These are phyloP conservation scores for Anethum foeniculum DNA, from an alignment of 140 eudicot species.

Conservation along the genomic window DNA sequence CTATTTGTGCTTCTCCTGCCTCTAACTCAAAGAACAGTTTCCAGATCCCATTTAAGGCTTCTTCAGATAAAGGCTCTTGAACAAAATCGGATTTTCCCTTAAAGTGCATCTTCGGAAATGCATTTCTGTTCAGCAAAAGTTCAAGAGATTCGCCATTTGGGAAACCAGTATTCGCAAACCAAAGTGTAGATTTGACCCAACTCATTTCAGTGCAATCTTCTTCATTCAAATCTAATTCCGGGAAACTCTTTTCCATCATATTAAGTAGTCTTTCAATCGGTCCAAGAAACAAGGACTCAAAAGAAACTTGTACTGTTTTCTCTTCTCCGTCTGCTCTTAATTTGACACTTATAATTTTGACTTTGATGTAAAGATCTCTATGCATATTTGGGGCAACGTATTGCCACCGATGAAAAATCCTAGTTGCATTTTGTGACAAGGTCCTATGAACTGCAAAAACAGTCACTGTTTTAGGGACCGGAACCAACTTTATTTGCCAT, in stretches of 20 bases:
- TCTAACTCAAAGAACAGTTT: background rate
- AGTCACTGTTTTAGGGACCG: constrained; percentile 12
- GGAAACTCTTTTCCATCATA: constrained; percentile 4
- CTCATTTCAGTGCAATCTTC: constrained; percentile 23
- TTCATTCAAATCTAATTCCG: constrained; percentile 10
- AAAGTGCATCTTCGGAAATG: background rate
- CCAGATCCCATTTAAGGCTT: constrained; percentile 2
- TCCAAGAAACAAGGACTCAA: constrained; percentile 17
- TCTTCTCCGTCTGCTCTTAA: background rate
- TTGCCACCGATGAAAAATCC: background rate
- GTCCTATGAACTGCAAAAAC: background rate
- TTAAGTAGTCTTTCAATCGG: background rate
- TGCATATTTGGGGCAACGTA: background rate
- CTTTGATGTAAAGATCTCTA: constrained; percentile 2
- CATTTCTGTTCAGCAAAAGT: background rate
- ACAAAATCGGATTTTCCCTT: constrained; percentile 3
- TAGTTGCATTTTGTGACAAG: constrained; percentile 6
- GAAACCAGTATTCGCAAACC: constrained; percentile 3
- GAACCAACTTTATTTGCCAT: constrained; percentile 9
- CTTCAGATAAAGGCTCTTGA: background rate
- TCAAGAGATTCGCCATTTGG: background rate
- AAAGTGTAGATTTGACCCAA: constrained; percentile 6
- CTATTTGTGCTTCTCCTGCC: background rate
- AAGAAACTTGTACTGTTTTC: constrained; percentile 3
- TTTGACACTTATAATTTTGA: background rate